A percentile compares a stretch with the other conserved stretches of the same genome.
These are phyloP conservation scores for Penicillium sp. DNA, from an alignment of 2,329 filamentous ascomycete genomes.

Conservation along the genomic window DNA sequence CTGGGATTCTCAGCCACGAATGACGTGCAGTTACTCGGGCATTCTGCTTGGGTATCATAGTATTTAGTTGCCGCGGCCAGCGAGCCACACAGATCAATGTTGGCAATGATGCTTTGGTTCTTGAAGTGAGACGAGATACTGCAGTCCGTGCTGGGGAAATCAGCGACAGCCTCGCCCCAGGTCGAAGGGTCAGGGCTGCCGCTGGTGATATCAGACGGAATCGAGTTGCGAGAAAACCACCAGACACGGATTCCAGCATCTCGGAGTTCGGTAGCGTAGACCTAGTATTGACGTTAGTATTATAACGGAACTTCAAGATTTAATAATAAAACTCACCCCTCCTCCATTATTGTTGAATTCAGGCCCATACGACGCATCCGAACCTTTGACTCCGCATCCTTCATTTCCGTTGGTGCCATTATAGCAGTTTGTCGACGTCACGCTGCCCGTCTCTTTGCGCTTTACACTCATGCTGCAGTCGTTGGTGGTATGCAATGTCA, in stretches of 20 bases:
- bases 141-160: conserved; percentile 63
- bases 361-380: conserved; percentile 46
- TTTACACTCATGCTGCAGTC: conserved; percentile 53
- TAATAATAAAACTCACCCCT: conserved; percentile 37
- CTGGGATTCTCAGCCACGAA: conserved; percentile 56
- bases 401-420: conserved; percentile 51
- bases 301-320: not conserved
- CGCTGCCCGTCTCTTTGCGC: conserved; percentile 51
- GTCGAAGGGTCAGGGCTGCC: conserved; percentile 55
- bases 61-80: conserved; percentile 40
- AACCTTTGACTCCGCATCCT: conserved; percentile 54
- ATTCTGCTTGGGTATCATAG: conserved; percentile 31
- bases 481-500: conserved; percentile 57
- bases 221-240: conserved; percentile 51
- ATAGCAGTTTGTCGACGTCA: conserved; percentile 47
- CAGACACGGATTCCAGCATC: conserved; percentile 59
- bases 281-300: conserved; percentile 17
- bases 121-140: conserved; percentile 57
- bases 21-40: conserved; percentile 54
- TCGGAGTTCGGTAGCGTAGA: conserved; percentile 61
- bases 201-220: conserved; percentile 52
- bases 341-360: conserved; percentile 54
- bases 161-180: conserved; percentile 61
- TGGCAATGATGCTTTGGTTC: conserved; percentile 63
- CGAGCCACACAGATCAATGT: conserved; percentile 63